Percentiles rank a stretch among this genome's conserved stretches.
Conservation (phyloP, 73 alveolate genomes). For the Urostyla sp. region DNA sequence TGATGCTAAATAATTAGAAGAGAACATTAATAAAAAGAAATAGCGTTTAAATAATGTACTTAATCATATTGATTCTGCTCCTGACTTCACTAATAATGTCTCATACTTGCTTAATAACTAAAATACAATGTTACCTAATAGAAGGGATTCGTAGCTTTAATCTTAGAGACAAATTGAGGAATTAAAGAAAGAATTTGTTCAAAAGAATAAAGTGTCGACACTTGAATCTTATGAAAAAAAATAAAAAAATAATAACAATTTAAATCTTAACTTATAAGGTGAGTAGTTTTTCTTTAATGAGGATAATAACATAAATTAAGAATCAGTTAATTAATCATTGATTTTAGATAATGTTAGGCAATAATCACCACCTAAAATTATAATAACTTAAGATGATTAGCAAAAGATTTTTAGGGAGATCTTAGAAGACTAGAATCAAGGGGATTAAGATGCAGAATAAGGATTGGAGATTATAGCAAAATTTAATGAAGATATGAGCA, state of each 20-base stretch:
- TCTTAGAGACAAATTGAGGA: constrained; percentile 4
- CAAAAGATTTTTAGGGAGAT: no score
- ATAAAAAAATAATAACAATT: background rate
- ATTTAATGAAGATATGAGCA: constrained; percentile 61
- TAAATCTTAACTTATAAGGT: background rate
- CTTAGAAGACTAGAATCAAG: constrained; percentile 14
- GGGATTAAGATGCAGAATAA: constrained; percentile 39
- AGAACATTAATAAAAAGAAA: background rate
- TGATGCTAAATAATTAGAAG: background rate
- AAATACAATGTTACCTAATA: background rate
- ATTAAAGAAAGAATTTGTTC: constrained; percentile 7
- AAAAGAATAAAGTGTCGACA: constrained; percentile 35
- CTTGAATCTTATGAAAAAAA: constrained; percentile 39
- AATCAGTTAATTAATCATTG: background rate
- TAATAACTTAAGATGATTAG: no score
- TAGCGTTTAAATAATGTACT: constrained; percentile 1
- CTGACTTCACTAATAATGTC: constrained; percentile 44
- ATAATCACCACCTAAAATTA: no score
- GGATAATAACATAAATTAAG: background rate
- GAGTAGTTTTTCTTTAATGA: background rate
- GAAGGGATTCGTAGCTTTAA: background rate
- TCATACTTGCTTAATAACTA: background rate
- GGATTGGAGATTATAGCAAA: constrained; percentile 32
- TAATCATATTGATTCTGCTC: constrained; percentile 17
- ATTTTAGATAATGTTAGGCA: no score